Base-by-base conservation (phyloP, 225 moss, liverwort and hornwort species). In the Pleurozium schreberi region DNA sequence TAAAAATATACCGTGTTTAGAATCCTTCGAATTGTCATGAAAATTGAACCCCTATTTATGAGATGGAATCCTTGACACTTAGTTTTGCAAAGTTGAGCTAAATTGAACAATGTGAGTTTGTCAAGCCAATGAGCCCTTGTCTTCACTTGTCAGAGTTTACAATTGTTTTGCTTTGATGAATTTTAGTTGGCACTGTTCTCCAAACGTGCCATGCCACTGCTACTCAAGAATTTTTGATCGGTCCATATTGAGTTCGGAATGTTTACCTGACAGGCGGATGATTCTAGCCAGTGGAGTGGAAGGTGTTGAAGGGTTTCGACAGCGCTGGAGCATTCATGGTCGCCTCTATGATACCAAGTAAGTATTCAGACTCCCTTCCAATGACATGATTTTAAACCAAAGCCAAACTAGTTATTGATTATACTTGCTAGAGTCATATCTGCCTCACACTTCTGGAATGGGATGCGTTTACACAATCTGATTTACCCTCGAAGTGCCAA, bases 241-340 rank as follows among this genome's bases (percentile, higher is more conserved):
- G 60, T 47, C 26, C 27, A 28, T 28, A 85, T 20, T 38, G 69
- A 57, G 83, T 87, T 66, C 60, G 36, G 68, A 75, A 73, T 92
- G 85, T 64, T 61, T n/a, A 25, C 53, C 23, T 85, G 69, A n/a
- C 88, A 97, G 98, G 81, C 95, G 94, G 40, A 94, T 98, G 92
- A 89, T 96, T 90, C 91, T 98, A 62, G 97, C 98, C 31, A 96
- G 94, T 86, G 97, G 97, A 45, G 80, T 93, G 61, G 95, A 97
- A 89, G 98, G 98, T 36, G 91, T 98, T 15, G 98, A 98, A 90
- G 98, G 98, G 25, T 98, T 98, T 88, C 95, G 97, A 69, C 97
- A 96, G 67, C 98, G 97, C 81, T 98, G 98, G 98, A 94, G 95
- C 88, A 94, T 98, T 89, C 97, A 96, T 86, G 96, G 97, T 62